phyloP scores from a whole-genome alignment of 371 early-diverging fungal species.

The Mortierella sp. region DNA sequence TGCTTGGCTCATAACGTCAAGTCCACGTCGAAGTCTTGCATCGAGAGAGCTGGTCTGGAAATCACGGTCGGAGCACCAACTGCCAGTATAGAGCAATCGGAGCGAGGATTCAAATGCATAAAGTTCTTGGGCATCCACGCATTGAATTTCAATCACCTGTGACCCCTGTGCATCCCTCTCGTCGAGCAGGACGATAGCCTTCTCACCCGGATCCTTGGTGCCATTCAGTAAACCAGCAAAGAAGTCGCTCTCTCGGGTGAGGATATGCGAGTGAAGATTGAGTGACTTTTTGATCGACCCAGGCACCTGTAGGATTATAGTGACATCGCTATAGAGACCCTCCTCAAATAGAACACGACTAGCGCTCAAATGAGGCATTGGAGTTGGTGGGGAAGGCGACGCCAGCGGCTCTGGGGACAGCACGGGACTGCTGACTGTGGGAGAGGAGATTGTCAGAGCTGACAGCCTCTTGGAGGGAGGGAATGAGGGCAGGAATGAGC shows the following conservation, averaged over 20 bases:
- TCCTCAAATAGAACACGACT: constrained; percentile 56
- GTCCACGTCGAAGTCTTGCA: constrained; percentile 48
- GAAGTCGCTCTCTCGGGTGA: constrained; percentile 47
- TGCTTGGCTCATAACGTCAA: constrained; percentile 53
- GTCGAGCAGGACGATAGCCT: constrained; percentile 37
- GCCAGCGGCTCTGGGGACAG: constrained; percentile 37
- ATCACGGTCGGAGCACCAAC: constrained; percentile 55
- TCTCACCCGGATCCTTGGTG: constrained; percentile 24
- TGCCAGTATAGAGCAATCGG: constrained; percentile 51
- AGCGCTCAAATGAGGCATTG: constrained; percentile 55
- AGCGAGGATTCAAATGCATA: constrained; percentile 50
- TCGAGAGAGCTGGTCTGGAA: constrained; percentile 51
- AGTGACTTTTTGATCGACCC: constrained; percentile 41
- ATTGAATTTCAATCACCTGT: constrained; percentile 48
- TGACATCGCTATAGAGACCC: constrained; percentile 54
- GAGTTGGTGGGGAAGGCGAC: constrained; percentile 21
- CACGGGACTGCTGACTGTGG: constrained; percentile 31
- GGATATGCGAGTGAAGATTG: constrained; percentile 40
- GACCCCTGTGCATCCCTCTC: constrained; percentile 41
- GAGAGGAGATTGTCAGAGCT: constrained; percentile 38
- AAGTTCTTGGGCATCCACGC: constrained; percentile 45
- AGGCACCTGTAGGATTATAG: constrained; percentile 44
- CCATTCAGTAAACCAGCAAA: constrained; percentile 37
- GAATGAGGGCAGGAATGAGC: constrained; percentile 54
- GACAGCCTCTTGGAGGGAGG: constrained; percentile 53